Conservation (phyloP, 1,284 basidiomycete genomes). For the Hypsizygus ulmarius region DNA sequence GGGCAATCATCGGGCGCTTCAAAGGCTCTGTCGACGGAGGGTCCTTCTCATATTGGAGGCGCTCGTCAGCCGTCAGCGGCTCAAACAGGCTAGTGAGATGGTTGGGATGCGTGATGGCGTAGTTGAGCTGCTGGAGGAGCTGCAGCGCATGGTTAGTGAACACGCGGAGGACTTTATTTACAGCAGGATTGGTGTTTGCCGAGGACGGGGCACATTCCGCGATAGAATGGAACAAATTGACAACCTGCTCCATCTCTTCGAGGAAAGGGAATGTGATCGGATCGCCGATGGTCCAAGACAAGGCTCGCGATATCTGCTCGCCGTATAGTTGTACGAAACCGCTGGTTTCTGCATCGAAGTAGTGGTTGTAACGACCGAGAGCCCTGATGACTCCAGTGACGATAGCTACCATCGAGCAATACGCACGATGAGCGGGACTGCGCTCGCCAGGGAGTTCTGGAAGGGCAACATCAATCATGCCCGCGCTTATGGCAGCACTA, state of each 20-base stretch:
- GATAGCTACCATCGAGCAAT: slow-evolving; percentile 84
- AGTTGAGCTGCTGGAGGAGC: slow-evolving; percentile 86
- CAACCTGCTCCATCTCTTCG: slow-evolving; percentile 79
- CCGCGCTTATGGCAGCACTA: slow-evolving; percentile 71
- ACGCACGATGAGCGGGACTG: slow-evolving; percentile 76
- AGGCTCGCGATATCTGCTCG: slow-evolving; percentile 71
- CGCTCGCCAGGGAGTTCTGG: slow-evolving; percentile 70
- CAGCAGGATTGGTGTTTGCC: slow-evolving; percentile 44
- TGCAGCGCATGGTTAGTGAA: slow-evolving; percentile 67
- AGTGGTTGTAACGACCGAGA: slow-evolving; percentile 71
- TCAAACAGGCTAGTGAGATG: slow-evolving; percentile 81
- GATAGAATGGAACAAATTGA: slow-evolving; percentile 73
- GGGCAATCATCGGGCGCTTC: slow-evolving; percentile 68
- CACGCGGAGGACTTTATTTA: slow-evolving; percentile 61
- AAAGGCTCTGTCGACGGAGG: slow-evolving; percentile 50
- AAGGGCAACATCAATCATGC: slow-evolving; percentile 65
- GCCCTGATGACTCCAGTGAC: slow-evolving; percentile 72
- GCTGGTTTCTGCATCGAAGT: slow-evolving; percentile 83
- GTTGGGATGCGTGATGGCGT: slow-evolving; percentile 88
- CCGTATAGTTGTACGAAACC: slow-evolving; percentile 85
- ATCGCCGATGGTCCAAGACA: slow-evolving; percentile 80
- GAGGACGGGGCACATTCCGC: slow-evolving; percentile 51
- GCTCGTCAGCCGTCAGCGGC: slow-evolving; percentile 77
- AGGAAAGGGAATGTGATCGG: slow-evolving; percentile 69
- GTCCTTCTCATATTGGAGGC: slow-evolving; percentile 63